A percentile compares a stretch with the other conserved stretches of the same genome.
These are phyloP conservation scores for Carallia pectinifolia DNA, from an alignment of 345 rosid species.

Conservation along the genomic window DNA sequence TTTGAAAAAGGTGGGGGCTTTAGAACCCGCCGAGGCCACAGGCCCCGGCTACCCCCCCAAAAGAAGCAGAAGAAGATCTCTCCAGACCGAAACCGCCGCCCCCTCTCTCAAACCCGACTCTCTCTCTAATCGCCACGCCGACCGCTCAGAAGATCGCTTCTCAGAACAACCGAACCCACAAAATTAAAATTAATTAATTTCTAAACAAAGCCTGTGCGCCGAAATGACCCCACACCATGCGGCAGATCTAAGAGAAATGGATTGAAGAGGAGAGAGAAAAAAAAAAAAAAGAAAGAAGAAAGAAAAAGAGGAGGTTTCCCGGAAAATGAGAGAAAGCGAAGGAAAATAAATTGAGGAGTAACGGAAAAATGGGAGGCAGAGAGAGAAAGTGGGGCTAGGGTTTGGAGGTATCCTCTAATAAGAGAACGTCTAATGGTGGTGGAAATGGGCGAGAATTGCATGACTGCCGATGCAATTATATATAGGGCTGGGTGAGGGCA, in stretches of 20 bases:
- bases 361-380: too few relatives aligned
- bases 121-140: slow-evolving; percentile 44
- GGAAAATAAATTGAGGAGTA: background rate
- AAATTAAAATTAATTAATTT: background rate
- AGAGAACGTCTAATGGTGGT: slow-evolving; percentile 18
- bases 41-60: slow-evolving; percentile 99
- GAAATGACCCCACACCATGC: slow-evolving; percentile 30
- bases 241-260: slow-evolving; percentile 35
- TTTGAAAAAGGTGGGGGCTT: slow-evolving; percentile 74
- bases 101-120: slow-evolving; percentile 40
- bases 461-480: slow-evolving; percentile 33
- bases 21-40: slow-evolving; percentile 98
- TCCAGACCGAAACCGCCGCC: slow-evolving; percentile 37
- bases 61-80: slow-evolving; percentile 68
- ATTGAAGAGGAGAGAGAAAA: too few relatives aligned
- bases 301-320: background rate
- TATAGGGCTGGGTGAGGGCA: slow-evolving; percentile 37
- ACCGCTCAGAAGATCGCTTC: slow-evolving; percentile 35
- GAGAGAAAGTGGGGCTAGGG: background rate
- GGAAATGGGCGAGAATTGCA: slow-evolving; percentile 62
- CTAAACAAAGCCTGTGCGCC: slow-evolving; percentile 18
- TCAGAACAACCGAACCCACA: background rate
- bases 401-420: background rate
- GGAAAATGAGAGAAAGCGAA: slow-evolving; percentile 23
- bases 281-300: background rate